Base-by-base conservation (phyloP, 495 filamentous ascomycete species). In the Daldinia loculata region DNA sequence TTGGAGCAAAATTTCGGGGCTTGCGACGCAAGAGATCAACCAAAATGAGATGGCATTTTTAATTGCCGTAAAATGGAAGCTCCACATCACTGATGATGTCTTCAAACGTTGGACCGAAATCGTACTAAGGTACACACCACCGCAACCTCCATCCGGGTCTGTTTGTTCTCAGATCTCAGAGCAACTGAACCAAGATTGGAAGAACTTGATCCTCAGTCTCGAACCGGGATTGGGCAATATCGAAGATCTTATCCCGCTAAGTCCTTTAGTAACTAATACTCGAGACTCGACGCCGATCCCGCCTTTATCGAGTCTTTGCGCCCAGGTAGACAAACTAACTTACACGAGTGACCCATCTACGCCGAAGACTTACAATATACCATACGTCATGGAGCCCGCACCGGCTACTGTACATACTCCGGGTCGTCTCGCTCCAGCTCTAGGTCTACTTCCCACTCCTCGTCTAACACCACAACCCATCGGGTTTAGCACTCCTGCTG, bases 1-100 rank as follows among this genome's bases (percentile, higher is more conserved):
- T 22, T 99, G 95, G 95, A 98, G 95, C 78, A 98, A 96, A 83
- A 98, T 99, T 58, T 98, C 95, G 22, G 94, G 95, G 39, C 84
- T 98, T 39, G 92, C 92, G 70, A 93, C 92, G 0, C 80, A 86
- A 34, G 95, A 99, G 81, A 97, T 99, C 79, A 98, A 98, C 81
- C 89, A 92, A 70, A 98, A 98, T 77, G 95, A 99, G 81, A 91
- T 97, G 83, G 89, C 93, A 45, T 99, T 98, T 78, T 86, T 98
- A 19, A 78, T 89, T 56, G 93, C 94, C 12, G 92, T 99, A 61
- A 89, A 93, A 71, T 99, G 95, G 95, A 91, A 92, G 74, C 87
- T 99, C 45, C 95, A 99, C 78, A 93, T 99, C 71, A 89, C 93
- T 0, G 93, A 97, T 67, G 85, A 88, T 4, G 87, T 90, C 14